phyloP scores from a whole-genome alignment of 2,329 filamentous ascomycete species.

The Trichophyton mentagrophytes region DNA sequence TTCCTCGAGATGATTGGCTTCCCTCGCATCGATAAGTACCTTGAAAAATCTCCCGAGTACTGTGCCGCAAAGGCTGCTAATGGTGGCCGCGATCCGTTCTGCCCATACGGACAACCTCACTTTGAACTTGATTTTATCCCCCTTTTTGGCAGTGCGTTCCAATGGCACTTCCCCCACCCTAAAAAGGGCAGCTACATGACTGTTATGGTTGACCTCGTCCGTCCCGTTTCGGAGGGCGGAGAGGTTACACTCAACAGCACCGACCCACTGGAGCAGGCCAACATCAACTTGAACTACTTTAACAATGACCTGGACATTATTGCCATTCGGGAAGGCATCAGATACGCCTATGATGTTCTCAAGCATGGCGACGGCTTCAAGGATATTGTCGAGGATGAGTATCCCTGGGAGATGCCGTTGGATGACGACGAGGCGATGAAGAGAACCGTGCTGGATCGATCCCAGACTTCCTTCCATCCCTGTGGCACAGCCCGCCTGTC shows the following conservation, averaged over 20 bases:
- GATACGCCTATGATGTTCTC: constrained; percentile 44
- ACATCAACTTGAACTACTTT: constrained; percentile 36
- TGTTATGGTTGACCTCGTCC: constrained; percentile 42
- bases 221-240: constrained; percentile 36
- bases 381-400: constrained; percentile 31
- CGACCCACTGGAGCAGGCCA: constrained; percentile 27
- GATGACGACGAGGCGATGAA: constrained; percentile 46
- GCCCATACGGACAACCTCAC: constrained; percentile 45
- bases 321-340: constrained; percentile 44
- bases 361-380: constrained; percentile 45
- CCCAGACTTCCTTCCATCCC: constrained; percentile 47
- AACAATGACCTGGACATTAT: constrained; percentile 24
- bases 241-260: constrained; percentile 31
- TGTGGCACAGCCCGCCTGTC: constrained; percentile 45
- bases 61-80: constrained; percentile 30
- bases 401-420: constrained; percentile 49
- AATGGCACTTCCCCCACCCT: constrained; percentile 37
- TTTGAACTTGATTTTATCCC: constrained; percentile 51
- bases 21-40: constrained; percentile 43
- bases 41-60: constrained; percentile 40
- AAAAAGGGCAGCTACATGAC: constrained; percentile 41
- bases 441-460: constrained; percentile 44
- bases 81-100: constrained; percentile 40
- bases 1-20: constrained; percentile 43
- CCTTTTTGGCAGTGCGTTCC: constrained; percentile 43